Conservation (phyloP, 331 rosid genomes). For the Acacia concinna region DNA sequence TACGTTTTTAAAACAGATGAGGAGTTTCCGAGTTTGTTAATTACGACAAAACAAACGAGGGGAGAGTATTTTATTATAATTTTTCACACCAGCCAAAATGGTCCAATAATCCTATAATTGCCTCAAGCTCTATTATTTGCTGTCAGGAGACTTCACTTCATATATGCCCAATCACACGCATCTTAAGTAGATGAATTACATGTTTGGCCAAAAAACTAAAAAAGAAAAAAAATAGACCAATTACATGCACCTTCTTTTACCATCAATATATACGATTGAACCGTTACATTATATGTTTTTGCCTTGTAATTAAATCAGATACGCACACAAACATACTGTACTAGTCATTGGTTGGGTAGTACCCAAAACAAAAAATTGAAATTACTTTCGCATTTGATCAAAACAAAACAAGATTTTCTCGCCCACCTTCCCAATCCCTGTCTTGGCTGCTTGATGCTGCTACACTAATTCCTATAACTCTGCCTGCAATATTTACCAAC, state of each 20-base stretch:
- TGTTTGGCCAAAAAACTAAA: too few species aligned
- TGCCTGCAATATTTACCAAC: constrained; percentile 32
- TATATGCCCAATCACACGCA: not conserved
- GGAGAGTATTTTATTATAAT: too few species aligned
- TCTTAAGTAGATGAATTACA: too few species aligned
- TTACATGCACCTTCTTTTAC: not conserved
- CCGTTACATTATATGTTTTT: not conserved
- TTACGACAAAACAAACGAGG: too few species aligned
- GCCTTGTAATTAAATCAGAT: not conserved
- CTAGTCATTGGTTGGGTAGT: not conserved
- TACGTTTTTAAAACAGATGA: too few species aligned
- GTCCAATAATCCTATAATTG: not conserved
- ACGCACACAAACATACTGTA: not conserved
- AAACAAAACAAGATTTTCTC: constrained; percentile 1
- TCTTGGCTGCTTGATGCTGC: constrained; percentile 15
- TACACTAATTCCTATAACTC: not conserved
- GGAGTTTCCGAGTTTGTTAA: too few species aligned
- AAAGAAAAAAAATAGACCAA: too few species aligned
- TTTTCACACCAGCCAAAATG: not conserved
- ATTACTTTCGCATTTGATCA: not conserved
- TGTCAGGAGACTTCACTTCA: not conserved
- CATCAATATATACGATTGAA: not conserved
- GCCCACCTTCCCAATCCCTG: constrained; percentile 11
- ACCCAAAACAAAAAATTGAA: not conserved
- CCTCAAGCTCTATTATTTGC: not conserved